Evolutionary conservation across 306 rosid genomes (phyloP).

Genomic region (Trichosanthes truncata): DNA sequence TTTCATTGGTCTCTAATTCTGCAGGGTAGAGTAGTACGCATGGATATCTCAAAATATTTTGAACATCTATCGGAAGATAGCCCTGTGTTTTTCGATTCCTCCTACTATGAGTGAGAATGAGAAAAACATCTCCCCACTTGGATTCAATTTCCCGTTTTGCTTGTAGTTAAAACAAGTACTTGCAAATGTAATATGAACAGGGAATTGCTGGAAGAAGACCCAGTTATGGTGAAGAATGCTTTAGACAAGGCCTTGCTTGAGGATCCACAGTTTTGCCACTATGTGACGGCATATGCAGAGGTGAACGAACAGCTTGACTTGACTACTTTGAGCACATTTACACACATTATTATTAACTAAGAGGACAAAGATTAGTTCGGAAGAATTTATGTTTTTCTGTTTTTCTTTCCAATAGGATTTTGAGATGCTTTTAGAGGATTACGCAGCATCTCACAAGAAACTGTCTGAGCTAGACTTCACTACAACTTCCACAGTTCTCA

Average conservation of each 20-base stretch:
- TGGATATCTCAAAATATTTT: constrained; percentile 72
- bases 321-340: background rate
- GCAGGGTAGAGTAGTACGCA: constrained; percentile 71
- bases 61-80: constrained; percentile 71
- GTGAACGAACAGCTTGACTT: too few species aligned
- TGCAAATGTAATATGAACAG: constrained; percentile 19
- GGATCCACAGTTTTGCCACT: constrained; percentile 36
- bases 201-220: constrained; percentile 29
- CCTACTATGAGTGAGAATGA: constrained; percentile 61
- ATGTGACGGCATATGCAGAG: constrained; percentile 56
- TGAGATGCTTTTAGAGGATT: constrained; percentile 53
- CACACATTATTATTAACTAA: background rate
- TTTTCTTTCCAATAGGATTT: constrained; percentile 35
- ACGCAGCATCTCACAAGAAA: constrained; percentile 72
- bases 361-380: background rate
- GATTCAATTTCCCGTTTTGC: background rate
- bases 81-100: constrained; percentile 62
- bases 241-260: constrained; percentile 51
- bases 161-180: background rate
- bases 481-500: constrained; percentile 1
- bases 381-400: background rate
- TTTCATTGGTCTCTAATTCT: background rate
- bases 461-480: constrained; percentile 72
- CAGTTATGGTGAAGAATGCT: constrained; percentile 54
- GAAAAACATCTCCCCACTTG: background rate